A percentile compares a stretch with the other conserved stretches of the same genome.
These are phyloP conservation scores for Lithocarpus polystachyus DNA, from an alignment of 306 rosid genomes.

Conservation along the genomic window DNA sequence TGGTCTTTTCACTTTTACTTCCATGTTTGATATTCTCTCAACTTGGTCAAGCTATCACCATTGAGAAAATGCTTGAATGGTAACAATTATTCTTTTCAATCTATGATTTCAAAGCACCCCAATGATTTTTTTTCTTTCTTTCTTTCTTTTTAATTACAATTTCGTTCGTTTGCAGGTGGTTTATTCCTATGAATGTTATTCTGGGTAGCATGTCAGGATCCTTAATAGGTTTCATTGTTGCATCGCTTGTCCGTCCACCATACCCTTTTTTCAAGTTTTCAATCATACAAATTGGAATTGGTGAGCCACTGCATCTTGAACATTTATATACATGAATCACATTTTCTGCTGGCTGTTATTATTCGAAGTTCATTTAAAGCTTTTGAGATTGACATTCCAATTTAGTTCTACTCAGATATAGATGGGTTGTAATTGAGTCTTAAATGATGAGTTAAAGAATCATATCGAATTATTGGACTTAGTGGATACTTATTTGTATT, in stretches of 20 bases:
- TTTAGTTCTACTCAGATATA: background rate
- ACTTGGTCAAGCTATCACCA: conserved; percentile 81
- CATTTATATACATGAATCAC: background rate
- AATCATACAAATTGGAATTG: conserved; percentile 83
- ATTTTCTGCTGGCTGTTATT: background rate
- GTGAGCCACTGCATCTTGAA: conserved; percentile 36
- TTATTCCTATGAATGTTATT: conserved; percentile 84
- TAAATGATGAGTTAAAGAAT: background rate
- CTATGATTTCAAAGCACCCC: background rate
- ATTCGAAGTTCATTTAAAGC: background rate
- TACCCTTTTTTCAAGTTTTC: conserved; percentile 96
- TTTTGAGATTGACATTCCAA: background rate
- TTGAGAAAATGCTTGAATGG: conserved; percentile 87
- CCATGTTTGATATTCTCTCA: conserved; percentile 95
- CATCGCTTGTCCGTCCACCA: conserved; percentile 71
- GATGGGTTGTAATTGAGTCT: background rate
- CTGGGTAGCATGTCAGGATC: conserved; percentile 71
- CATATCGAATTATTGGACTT: background rate
- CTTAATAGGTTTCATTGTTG: conserved; percentile 77
- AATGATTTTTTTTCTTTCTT: background rate
- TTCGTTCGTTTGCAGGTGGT: conserved; percentile 72
- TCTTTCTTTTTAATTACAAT: background rate
- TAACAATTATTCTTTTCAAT: conserved; percentile 24
- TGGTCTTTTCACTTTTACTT: conserved; percentile 88
- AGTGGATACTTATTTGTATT: background rate